Base-by-base conservation (phyloP, 805 yeast genomes). In the Barnettozyma californica region DNA sequence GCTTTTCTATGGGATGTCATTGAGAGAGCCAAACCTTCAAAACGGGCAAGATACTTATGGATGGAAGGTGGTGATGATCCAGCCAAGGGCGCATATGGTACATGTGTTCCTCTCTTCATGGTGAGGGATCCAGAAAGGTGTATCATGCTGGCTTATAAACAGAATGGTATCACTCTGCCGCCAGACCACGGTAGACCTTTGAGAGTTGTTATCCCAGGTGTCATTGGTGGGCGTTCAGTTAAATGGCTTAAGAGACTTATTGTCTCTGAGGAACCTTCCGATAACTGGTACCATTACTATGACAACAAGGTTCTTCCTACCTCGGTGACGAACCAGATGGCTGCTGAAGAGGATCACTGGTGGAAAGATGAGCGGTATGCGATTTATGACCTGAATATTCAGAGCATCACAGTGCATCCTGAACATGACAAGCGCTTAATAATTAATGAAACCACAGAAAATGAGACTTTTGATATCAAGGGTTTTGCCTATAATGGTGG, bases 311-410 rank as follows among this genome's bases (percentile, higher is more conserved):
- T 68, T 3, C 46, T 68, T 10, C 71, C 72, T 5, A 68, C 71
- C 2, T 57, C 61, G 55, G 65, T 67, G 5, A 58, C 67, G 3
- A 68, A 69, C 11, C 70, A 68, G 45, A 59, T 61, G 59, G 60
- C 63, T 25, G 59, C 61, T 38, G 49, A 50, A 21, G 58, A 65
- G 34, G 64, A 66, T 29, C 53, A 53, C 35, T 66, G 69, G 69
- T 68, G 70, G 71, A 56, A 57, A 41, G 70, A 68, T 49, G 70
- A 68, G 50, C 53, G 70, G n/a, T 68, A 67, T 50, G 62, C 71
- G 1, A 53, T 68, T 18, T 61, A 63, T 44, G 67, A 68, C 47
- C 53, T 68, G 50, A 67, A 67, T 45, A 36, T 63, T 10, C 72
- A 68, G 47, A 63, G 67, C 35, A 60, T 64, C 21, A 68, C 60